phyloP scores from a whole-genome alignment of 176 grass and related monocot genomes.

The Aegilops bicornis region DNA sequence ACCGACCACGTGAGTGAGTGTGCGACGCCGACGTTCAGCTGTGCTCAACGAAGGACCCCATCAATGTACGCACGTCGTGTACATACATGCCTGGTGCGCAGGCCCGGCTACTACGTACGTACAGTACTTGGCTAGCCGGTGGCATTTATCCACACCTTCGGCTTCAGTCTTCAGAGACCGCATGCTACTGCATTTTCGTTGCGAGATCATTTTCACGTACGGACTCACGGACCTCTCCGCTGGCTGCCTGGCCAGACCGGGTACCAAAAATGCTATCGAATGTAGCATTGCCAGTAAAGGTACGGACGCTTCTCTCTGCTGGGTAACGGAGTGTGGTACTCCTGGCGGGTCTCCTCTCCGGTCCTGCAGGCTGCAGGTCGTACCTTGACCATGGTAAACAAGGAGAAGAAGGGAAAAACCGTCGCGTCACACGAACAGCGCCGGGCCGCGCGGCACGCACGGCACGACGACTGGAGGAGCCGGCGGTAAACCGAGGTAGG shows the following conservation, averaged over 20 bases:
- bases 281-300: too few relatives aligned
- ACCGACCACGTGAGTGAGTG: slow-evolving; percentile 25
- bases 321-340: background rate
- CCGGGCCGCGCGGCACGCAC: background rate
- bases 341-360: background rate
- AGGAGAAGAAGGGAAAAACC: background rate
- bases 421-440: background rate
- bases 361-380: background rate
- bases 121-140: background rate
- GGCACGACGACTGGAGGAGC: background rate
- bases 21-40: background rate
- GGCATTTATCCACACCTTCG: background rate
- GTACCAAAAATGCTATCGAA: too few relatives aligned
- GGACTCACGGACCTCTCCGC: too few relatives aligned
- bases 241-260: too few relatives aligned
- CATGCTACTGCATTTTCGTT: too few relatives aligned
- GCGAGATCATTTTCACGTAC: too few relatives aligned
- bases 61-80: slow-evolving; percentile 3
- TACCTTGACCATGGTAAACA: background rate
- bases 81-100: background rate
- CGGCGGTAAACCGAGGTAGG: background rate
- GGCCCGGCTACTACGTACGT: background rate
- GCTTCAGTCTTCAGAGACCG: too few relatives aligned
- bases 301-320: too few relatives aligned
- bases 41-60: slow-evolving; percentile 4